Evolutionary conservation across 768 basidiomycete species (phyloP).

Genomic region (Russula vinacea): DNA sequence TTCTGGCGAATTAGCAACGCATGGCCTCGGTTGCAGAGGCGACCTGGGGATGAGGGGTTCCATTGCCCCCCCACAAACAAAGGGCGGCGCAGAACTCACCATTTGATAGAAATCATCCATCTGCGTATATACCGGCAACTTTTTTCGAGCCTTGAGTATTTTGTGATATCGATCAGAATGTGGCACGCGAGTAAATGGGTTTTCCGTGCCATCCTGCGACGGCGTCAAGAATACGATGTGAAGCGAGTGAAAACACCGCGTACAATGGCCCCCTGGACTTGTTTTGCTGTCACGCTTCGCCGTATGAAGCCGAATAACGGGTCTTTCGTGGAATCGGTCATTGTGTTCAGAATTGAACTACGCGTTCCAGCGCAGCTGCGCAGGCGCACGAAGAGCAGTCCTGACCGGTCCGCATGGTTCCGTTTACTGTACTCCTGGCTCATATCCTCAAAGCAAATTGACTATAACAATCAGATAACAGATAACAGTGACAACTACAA

Average conservation of each 20-base stretch:
- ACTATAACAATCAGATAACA: too few relatives aligned
- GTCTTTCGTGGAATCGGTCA: slow-evolving; percentile 31
- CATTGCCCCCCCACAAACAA: too few relatives aligned
- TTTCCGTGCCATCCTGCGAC: slow-evolving; percentile 67
- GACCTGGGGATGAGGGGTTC: slow-evolving; percentile 27
- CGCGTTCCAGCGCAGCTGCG: background rate
- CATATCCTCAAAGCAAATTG: too few relatives aligned
- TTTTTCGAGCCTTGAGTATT: slow-evolving; percentile 80
- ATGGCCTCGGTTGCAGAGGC: slow-evolving; percentile 24
- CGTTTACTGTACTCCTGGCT: too few relatives aligned
- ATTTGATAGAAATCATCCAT: slow-evolving; percentile 92
- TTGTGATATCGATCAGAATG: slow-evolving; percentile 79
- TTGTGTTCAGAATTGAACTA: background rate
- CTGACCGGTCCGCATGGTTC: too few relatives aligned
- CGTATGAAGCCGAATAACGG: slow-evolving; percentile 48
- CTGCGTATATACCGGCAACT: slow-evolving; percentile 85
- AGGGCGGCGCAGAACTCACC: slow-evolving; percentile 49
- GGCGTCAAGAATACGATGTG: slow-evolving; percentile 4
- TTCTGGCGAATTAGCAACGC: slow-evolving; percentile 35
- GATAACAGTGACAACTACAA: too few relatives aligned
- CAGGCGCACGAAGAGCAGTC: too few relatives aligned
- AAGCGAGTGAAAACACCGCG: slow-evolving; percentile 17
- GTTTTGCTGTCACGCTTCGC: slow-evolving; percentile 41
- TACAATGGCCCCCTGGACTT: slow-evolving; percentile 45
- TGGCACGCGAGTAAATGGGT: slow-evolving; percentile 84